Base-by-base conservation (phyloP, 345 rosid genomes). In the Eucalyptus curtisii region DNA sequence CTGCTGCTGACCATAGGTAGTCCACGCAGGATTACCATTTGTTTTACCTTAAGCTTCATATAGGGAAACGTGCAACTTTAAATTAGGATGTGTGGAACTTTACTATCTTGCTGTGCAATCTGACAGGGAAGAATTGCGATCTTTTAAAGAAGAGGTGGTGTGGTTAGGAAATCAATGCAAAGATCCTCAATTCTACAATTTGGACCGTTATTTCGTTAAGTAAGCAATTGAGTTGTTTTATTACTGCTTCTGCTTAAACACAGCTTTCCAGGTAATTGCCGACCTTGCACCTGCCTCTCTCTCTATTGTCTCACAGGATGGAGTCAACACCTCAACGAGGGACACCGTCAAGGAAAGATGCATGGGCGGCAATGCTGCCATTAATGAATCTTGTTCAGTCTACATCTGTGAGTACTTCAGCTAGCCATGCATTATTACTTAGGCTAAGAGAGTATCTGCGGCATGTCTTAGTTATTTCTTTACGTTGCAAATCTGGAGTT, bases 161-260 rank as follows among this genome's bases (percentile, higher is more conserved):
- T 96, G 98, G 59, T 98, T 98, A 91, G 99, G 99, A 87, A 97
- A 97, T 91, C 99, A 94, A 89, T 98, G 99, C 90, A 97, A 96
- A 92, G 99, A 98, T 94, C 99, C 97, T 89, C 99, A 97, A 86
- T 98, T 96, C 96, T 97, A 97, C 95, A 94, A 95, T 90, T 91
- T 97, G 91, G 97, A 96, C 87, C 98, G 99, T 44, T 97, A 96
- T 91, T 96, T 98, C 90, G 94, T 94, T 55, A 96, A 94, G 99
- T 96, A 94, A 93, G 91, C 89, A 76, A 30, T 49, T 89, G 82
- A 91, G 86, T 79, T 93, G 45, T 57, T 90, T 88, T 88, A 37
- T 76, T 76, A 76, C 27, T 6, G 45, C 82, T 37, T 37, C 45
- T 10, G 25, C 45, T 37, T 37, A 40, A 40, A 20, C 47, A 76